These are phyloP conservation scores for Salix dunnii DNA, from an alignment of 345 rosid species.

Conservation along the genomic window DNA sequence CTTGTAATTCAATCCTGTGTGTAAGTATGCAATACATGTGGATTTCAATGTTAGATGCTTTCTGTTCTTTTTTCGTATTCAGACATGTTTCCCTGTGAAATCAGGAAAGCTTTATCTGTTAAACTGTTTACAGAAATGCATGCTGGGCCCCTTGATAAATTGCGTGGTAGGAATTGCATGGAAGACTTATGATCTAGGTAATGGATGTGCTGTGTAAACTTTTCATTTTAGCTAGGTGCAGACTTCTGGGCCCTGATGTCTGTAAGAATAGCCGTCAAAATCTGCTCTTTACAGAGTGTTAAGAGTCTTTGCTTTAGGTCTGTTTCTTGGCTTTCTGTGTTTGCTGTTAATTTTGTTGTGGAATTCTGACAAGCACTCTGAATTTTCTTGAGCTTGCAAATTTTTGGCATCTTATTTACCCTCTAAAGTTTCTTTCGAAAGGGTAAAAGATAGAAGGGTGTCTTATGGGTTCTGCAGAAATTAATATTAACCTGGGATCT, in stretches of 20 bases:
- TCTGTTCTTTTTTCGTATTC: neutral
- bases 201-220: slow-evolving; percentile 3
- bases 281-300: slow-evolving; percentile 7
- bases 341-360: slow-evolving; percentile 18
- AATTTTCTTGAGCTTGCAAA: slow-evolving; percentile 13
- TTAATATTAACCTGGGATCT: slow-evolving; percentile 6
- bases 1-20: neutral
- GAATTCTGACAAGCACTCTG: slow-evolving; percentile 27
- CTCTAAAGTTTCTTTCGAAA: slow-evolving; percentile 17
- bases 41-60: neutral
- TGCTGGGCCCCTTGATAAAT: slow-evolving; percentile 7
- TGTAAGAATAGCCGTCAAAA: neutral
- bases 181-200: slow-evolving; percentile 6
- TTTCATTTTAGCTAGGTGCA: slow-evolving; percentile 11
- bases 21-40: neutral
- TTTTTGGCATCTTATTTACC: slow-evolving; percentile 4
- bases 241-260: slow-evolving; percentile 33
- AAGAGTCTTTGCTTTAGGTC: slow-evolving; percentile 2
- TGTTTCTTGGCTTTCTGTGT: slow-evolving; percentile 12
- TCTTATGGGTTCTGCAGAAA: slow-evolving; percentile 1
- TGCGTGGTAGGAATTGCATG: slow-evolving; percentile 7
- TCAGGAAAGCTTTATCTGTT: slow-evolving; percentile 4
- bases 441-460: neutral
- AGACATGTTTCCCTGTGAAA: neutral
- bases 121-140: neutral